phyloP scores from a whole-genome alignment of 1,284 basidiomycete genomes.

The Pseudozyma hubeiensis region DNA sequence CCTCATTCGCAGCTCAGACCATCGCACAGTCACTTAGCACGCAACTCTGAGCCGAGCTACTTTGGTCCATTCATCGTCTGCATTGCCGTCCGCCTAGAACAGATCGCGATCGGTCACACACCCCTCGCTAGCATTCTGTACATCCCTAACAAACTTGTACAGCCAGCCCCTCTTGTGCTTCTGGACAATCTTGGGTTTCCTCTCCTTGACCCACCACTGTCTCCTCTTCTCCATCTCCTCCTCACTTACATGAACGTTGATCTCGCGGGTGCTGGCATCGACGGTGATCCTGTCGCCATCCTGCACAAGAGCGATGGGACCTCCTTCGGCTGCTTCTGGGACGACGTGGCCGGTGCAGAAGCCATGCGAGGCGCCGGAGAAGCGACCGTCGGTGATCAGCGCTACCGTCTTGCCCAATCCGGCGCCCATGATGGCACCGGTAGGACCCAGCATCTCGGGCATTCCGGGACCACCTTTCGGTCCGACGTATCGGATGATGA shows the following conservation, averaged over 20 bases:
- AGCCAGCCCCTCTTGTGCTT: constrained; percentile 50
- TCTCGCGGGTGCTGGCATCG: constrained; percentile 70
- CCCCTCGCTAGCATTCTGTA: constrained; percentile 50
- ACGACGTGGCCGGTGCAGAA: constrained; percentile 94
- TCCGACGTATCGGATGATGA: constrained; percentile 86
- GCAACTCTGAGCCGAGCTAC: too few relatives aligned
- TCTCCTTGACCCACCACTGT: constrained; percentile 41
- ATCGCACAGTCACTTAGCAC: too few relatives aligned
- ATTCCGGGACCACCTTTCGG: constrained; percentile 93
- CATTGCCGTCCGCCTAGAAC: constrained; percentile 8
- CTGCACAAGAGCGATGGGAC: constrained; percentile 86
- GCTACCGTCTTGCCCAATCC: constrained; percentile 90
- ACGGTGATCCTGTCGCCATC: constrained; percentile 89
- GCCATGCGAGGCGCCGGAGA: constrained; percentile 80
- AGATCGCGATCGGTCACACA: constrained; percentile 48
- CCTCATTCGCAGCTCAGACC: too few relatives aligned
- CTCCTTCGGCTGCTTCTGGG: constrained; percentile 89
- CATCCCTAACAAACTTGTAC: constrained; percentile 50
- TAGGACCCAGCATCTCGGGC: constrained; percentile 89
- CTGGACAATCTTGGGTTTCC: constrained; percentile 29
- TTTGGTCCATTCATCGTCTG: too few relatives aligned
- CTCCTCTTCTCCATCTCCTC: constrained; percentile 30
- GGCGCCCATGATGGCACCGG: constrained; percentile 75
- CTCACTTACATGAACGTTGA: constrained; percentile 44
- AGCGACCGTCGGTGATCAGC: constrained; percentile 94